Conservation (phyloP, 805 yeast genomes). For the Starmerella scarabaei region DNA sequence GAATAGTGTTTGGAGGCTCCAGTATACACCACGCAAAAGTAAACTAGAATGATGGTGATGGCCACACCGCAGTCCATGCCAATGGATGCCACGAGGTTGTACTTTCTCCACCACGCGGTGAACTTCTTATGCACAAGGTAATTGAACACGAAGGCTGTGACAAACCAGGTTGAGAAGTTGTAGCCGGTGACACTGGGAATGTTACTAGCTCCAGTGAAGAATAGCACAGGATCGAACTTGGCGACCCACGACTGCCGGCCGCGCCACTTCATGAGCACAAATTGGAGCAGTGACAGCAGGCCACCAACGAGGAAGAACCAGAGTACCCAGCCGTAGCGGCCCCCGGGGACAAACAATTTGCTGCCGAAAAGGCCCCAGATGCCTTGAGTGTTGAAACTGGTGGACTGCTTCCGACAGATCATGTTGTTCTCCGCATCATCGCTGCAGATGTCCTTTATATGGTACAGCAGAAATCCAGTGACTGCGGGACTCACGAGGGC, state of each 20-base stretch:
- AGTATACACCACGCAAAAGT: slow-evolving; percentile 33
- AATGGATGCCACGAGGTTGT: slow-evolving; percentile 46
- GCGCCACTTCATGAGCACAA: slow-evolving; percentile 28
- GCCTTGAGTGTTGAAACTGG: slow-evolving; percentile 41
- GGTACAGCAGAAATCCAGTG: slow-evolving; percentile 32
- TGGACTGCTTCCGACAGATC: slow-evolving; percentile 39
- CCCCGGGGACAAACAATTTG: slow-evolving; percentile 46
- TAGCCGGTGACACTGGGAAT: slow-evolving; percentile 71
- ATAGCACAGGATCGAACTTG: slow-evolving; percentile 53
- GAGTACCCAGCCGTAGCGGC: slow-evolving; percentile 44
- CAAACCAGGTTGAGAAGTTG: slow-evolving; percentile 46
- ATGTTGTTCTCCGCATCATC: slow-evolving; percentile 44
- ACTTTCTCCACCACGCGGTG: slow-evolving; percentile 43
- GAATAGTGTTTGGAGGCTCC: slow-evolving; percentile 29
- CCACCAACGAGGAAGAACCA: slow-evolving; percentile 54
- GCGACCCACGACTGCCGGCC: slow-evolving; percentile 29
- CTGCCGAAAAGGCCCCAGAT: slow-evolving; percentile 54
- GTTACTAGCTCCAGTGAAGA: slow-evolving; percentile 44
- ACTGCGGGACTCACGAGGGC: slow-evolving; percentile 32
- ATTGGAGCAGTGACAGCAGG: slow-evolving; percentile 33
- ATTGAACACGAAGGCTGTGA: slow-evolving; percentile 43
- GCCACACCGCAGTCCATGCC: slow-evolving; percentile 60
- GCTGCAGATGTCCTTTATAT: slow-evolving; percentile 34
- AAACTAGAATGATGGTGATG: slow-evolving; percentile 42
- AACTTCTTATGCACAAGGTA: slow-evolving; percentile 41